phyloP scores from a whole-genome alignment of 2,329 filamentous ascomycete genomes.

The Orbilia quercus region DNA sequence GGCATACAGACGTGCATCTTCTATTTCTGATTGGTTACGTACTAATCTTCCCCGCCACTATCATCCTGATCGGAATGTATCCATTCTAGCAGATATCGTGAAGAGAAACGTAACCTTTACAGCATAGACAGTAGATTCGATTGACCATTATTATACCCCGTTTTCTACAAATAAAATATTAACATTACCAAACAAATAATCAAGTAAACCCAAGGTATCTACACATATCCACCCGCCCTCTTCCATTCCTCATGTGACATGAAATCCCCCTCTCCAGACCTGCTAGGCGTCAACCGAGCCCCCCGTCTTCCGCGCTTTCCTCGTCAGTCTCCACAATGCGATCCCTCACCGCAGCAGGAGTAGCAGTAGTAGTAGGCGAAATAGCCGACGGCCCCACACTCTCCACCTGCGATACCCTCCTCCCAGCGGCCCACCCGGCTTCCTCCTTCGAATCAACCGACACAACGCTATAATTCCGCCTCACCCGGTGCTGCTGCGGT shows the following conservation, averaged over 20 bases:
- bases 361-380: no score
- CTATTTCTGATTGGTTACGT: not conserved
- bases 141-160: no score
- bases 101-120: no score
- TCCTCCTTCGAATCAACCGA: slow-evolving; percentile 43
- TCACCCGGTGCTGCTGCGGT: slow-evolving; percentile 30
- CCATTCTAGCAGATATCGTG: no score
- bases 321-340: slow-evolving; percentile 18
- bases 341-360: slow-evolving; percentile 15
- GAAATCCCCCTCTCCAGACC: slow-evolving; percentile 14
- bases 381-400: slow-evolving; percentile 33
- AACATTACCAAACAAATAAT: slow-evolving; percentile 6
- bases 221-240: slow-evolving; percentile 47
- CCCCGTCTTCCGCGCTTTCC: slow-evolving; percentile 3
- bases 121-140: no score
- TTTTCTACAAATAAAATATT: slow-evolving; percentile 1
- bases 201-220: slow-evolving; percentile 2
- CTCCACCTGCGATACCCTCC: slow-evolving; percentile 40
- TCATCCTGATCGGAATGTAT: no score
- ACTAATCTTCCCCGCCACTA: no score
- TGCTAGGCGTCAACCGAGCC: slow-evolving; percentile 7
- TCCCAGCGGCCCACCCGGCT: slow-evolving; percentile 2
- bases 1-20: not conserved
- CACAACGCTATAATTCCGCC: slow-evolving; percentile 19
- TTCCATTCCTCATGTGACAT: slow-evolving; percentile 51